Conservation (phyloP, 2,329 filamentous ascomycete species). For the Onygena corvina region DNA sequence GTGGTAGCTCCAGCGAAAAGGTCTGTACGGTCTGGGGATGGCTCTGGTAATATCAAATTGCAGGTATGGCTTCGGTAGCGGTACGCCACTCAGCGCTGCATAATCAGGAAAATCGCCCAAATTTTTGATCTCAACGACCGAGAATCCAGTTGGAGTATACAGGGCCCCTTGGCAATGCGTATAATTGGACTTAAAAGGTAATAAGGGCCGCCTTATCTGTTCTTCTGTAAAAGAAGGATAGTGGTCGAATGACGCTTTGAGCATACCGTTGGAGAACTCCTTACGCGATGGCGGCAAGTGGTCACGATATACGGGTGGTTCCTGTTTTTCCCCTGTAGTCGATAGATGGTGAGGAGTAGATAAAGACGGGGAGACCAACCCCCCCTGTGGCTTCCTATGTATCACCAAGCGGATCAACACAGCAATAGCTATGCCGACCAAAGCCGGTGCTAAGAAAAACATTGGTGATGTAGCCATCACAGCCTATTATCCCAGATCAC, state of each 20-base stretch:
- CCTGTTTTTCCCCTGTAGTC: too few relatives aligned
- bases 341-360: too few relatives aligned
- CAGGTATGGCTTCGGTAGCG: conserved; percentile 50
- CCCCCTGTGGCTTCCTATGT: conserved; percentile 32
- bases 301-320: conserved; percentile 30
- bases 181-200: conserved; percentile 35
- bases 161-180: conserved; percentile 26
- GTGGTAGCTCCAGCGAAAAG: conserved; percentile 73
- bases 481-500: too few relatives aligned
- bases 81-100: conserved; percentile 59
- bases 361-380: too few relatives aligned
- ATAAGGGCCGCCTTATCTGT: conserved; percentile 24
- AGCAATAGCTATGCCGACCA: too few relatives aligned
- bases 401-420: conserved; percentile 31
- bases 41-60: conserved; percentile 60
- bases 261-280: conserved; percentile 31
- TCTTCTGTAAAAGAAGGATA: conserved; percentile 21
- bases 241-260: conserved; percentile 13
- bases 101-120: conserved; percentile 74
- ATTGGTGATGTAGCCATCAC: too few relatives aligned
- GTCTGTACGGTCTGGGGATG: conserved; percentile 61
- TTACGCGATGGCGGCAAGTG: conserved; percentile 44
- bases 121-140: conserved; percentile 53
- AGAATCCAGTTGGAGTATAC: conserved; percentile 58
- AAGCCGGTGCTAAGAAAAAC: too few relatives aligned